Evolutionary conservation across 164 flowering plant genomes (phyloP).

Genomic region (Paratinospora sagittata): DNA sequence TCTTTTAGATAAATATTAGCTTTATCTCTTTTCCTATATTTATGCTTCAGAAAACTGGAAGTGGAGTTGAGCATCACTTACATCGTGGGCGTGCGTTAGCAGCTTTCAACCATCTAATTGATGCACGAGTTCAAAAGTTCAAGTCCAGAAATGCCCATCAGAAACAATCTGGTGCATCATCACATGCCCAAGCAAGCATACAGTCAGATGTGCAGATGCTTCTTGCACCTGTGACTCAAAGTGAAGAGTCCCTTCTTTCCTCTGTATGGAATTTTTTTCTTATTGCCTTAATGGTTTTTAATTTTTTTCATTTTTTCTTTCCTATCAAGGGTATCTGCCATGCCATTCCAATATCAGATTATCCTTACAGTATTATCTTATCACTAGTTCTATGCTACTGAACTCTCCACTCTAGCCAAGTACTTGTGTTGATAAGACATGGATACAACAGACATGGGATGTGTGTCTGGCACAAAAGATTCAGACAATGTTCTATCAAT

Average conservation of each 20-base stretch:
- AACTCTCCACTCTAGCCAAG: no score
- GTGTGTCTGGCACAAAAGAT: no score
- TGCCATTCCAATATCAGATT: neutral
- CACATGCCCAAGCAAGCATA: constrained; percentile 51
- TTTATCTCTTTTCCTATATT: constrained; percentile 9
- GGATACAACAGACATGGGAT: no score
- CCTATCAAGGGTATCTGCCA: neutral
- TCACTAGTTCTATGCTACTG: neutral
- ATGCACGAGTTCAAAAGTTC: constrained; percentile 51
- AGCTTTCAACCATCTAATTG: constrained; percentile 75
- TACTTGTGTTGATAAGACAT: no score
- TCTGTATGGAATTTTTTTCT: constrained; percentile 45
- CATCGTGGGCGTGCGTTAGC: constrained; percentile 95
- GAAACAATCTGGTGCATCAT: constrained; percentile 37
- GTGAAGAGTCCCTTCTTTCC: constrained; percentile 73
- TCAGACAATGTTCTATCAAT: no score
- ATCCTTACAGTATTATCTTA: neutral
- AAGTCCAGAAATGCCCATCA: constrained; percentile 31
- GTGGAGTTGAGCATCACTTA: constrained; percentile 84
- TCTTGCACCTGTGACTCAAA: constrained; percentile 61
- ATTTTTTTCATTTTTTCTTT: neutral
- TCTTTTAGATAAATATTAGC: neutral
- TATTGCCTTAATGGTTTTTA: neutral
- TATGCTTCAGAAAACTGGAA: constrained; percentile 54
- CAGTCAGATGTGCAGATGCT: constrained; percentile 81